phyloP scores from a whole-genome alignment of 2,329 filamentous ascomycete species.

The Xylariales sp. region DNA sequence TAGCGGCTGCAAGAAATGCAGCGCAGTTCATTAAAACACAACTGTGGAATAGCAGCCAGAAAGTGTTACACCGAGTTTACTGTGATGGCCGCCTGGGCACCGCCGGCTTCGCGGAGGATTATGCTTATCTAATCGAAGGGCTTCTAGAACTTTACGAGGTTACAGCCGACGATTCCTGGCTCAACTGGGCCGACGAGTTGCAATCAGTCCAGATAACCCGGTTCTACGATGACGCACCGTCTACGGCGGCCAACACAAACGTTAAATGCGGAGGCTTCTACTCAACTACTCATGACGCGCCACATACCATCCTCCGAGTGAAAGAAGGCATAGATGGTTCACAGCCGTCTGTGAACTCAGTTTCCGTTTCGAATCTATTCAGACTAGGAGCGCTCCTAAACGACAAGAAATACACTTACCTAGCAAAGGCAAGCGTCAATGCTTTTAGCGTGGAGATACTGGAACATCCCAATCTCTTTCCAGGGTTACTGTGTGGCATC shows the following conservation, averaged over 20 bases:
- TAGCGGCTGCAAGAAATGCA: conserved; percentile 73
- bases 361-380: conserved; percentile 88
- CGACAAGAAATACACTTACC: conserved; percentile 70
- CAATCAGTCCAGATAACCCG: conserved; percentile 79
- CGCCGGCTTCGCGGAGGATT: conserved; percentile 90
- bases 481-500: conserved; percentile 79
- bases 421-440: conserved; percentile 79
- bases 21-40: conserved; percentile 77
- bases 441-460: conserved; percentile 93
- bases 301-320: conserved; percentile 82
- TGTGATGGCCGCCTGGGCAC: conserved; percentile 73
- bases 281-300: conserved; percentile 70
- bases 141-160: conserved; percentile 86
- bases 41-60: conserved; percentile 74
- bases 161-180: conserved; percentile 79
- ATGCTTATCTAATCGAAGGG: conserved; percentile 87
- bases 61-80: conserved; percentile 79
- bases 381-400: conserved; percentile 77
- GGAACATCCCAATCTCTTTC: conserved; percentile 93
- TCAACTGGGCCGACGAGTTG: conserved; percentile 83
- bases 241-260: conserved; percentile 52
- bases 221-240: conserved; percentile 75
- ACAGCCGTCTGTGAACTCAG: conserved; percentile 88
- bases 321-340: conserved; percentile 97
- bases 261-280: conserved; percentile 74